These are phyloP conservation scores for Phlebiopsis gigantea DNA, from an alignment of 768 basidiomycete species.

Conservation along the genomic window DNA sequence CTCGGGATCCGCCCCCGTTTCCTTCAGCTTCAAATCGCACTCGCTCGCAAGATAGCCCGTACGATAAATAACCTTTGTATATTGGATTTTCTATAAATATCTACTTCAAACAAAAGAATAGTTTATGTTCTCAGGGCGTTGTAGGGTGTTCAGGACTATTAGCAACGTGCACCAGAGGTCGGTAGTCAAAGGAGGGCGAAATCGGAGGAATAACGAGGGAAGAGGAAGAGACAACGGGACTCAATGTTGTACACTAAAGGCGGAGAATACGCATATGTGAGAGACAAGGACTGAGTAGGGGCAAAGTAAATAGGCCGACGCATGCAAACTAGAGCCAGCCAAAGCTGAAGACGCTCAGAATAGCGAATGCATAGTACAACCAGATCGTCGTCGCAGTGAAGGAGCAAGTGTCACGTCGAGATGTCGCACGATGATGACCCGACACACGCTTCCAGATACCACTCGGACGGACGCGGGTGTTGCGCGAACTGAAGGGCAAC, in stretches of 20 bases:
- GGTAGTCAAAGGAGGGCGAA: not conserved
- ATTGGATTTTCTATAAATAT: not conserved
- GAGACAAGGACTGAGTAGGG: not conserved
- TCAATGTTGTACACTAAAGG: not conserved
- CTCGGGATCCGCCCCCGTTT: not conserved
- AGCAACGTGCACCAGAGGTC: no score
- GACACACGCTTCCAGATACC: constrained; percentile 16
- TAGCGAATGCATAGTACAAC: not conserved
- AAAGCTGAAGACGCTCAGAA: not conserved
- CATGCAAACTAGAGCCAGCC: not conserved
- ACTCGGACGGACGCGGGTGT: constrained; percentile 28
- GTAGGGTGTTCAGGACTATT: no score
- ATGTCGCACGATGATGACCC: constrained; percentile 11
- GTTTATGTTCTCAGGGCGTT: no score
- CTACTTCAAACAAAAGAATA: not conserved
- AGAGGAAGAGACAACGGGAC: not conserved
- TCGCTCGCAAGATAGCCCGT: not conserved
- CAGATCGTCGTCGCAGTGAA: constrained; percentile 20
- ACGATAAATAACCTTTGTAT: not conserved
- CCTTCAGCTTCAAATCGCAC: not conserved
- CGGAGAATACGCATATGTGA: not conserved
- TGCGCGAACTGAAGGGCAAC: constrained; percentile 18
- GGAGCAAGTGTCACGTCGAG: constrained; percentile 16
- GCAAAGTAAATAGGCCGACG: not conserved
- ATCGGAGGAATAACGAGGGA: not conserved